Evolutionary conservation across 352 stramenopile genomes (phyloP), one percentile per base, ranked within the genome.

Genomic region (Saprolegnia diclina): DNA sequence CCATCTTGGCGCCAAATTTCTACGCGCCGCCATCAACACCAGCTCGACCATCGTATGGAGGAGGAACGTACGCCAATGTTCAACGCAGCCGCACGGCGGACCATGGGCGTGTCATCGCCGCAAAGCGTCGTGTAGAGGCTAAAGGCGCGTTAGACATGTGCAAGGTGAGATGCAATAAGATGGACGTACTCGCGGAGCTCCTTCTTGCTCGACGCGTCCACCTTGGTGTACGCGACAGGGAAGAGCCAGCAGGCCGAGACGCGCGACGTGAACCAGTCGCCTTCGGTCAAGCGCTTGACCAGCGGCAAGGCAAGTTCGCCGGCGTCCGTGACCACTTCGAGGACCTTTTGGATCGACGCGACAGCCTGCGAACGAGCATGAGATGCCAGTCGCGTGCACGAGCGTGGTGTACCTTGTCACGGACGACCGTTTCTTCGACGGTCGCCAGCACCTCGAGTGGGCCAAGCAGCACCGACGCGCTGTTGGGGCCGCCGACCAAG

Each of bases 361-460:
- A 93, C 82, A 24, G 85, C 82, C 77, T 85, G 48, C 14, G 7
- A 24, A 56, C 22, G 3, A 26, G 21, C 24, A 26, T 64, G 18
- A 53, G 29, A 52, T 26, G 32, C 32, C 16, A 40, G 42, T 2
- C n/a, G 16, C 21, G 26, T 6, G 67, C 19, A 9, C 53, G n/a
- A 4, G 13, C 19, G 11, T 75, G 64, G 0, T 85, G 76, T 22
- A 82, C 80, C 66, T 87, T 77, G 63, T 97, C 89, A 13, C 94
- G 81, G 26, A 98, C 94, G 18, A 98, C 94, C 2, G 92, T 98
- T 73, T 98, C 94, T 77, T 98, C 94, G 7, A 97, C 86, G 53
- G 77, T 82, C 4, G 88, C 90, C 10, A 98, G 82, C 40, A 92
- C 82, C 75, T 98, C 94, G 46, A 98, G 91, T 9, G 89, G 89